These are phyloP conservation scores for Botrytis byssoidea DNA, from an alignment of 2,329 filamentous ascomycete species.

Conservation along the genomic window DNA sequence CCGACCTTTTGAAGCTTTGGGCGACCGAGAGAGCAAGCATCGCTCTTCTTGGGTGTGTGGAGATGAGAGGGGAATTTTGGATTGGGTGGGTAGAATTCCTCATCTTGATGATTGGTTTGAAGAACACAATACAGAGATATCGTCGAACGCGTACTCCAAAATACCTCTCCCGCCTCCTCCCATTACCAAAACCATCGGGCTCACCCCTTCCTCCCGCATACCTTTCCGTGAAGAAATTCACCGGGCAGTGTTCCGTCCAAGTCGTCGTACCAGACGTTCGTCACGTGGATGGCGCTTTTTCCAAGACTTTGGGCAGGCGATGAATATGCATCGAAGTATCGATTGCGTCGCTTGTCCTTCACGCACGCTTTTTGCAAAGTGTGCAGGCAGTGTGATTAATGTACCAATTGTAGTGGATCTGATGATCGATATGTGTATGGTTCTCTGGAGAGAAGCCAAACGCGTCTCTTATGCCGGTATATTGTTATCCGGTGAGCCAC, in stretches of 20 bases:
- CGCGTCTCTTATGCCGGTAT: background rate
- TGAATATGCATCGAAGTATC: background rate
- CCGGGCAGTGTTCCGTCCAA: background rate
- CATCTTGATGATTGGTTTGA: background rate
- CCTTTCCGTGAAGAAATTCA: background rate
- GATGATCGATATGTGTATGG: background rate
- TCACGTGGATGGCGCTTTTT: background rate
- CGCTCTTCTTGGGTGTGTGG: background rate
- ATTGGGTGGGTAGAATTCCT: background rate
- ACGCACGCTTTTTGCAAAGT: background rate
- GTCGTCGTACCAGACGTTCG: background rate
- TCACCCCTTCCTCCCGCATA: background rate
- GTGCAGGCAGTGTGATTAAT: background rate
- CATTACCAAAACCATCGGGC: background rate
- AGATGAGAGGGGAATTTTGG: background rate
- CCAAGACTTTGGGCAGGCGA: background rate
- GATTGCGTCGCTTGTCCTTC: conserved; percentile 7
- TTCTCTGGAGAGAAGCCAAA: background rate
- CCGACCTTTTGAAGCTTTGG: background rate
- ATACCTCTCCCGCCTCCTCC: background rate
- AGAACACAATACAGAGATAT: background rate
- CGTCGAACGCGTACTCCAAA: background rate
- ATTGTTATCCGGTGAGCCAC: background rate
- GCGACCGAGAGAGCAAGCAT: background rate
- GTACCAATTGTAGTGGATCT: background rate